Percentiles rank a stretch among this genome's conserved stretches.
These are phyloP conservation scores for Diplodia scrobiculata DNA, from an alignment of 2,329 filamentous ascomycete genomes.

Conservation along the genomic window DNA sequence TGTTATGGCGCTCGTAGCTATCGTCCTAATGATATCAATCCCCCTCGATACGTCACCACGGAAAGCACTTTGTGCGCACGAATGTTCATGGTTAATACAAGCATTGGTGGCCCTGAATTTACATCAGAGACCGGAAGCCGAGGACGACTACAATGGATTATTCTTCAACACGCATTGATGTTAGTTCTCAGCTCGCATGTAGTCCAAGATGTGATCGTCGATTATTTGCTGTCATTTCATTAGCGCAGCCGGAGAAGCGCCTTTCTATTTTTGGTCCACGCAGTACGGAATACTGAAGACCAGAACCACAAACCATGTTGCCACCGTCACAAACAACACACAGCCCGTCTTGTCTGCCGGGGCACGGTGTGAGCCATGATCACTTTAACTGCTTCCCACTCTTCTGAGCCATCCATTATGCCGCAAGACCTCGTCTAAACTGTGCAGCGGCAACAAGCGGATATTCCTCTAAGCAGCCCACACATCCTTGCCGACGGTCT, in stretches of 20 bases:
- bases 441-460: not conserved
- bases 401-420: not conserved
- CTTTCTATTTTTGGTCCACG: slow-evolving; percentile 20
- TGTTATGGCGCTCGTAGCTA: not conserved
- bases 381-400: not conserved
- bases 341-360: not conserved
- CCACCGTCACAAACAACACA: slow-evolving; percentile 12
- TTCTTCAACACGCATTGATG: not conserved
- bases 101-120: not conserved
- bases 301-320: slow-evolving; percentile 17
- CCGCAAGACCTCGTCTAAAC: slow-evolving; percentile 2
- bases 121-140: not conserved
- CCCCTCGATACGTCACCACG: not conserved
- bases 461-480: slow-evolving; percentile 72
- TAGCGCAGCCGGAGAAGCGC: slow-evolving; percentile 23
- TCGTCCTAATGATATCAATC: not conserved
- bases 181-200: not conserved
- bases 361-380: not conserved
- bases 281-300: slow-evolving; percentile 5
- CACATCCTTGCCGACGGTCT: slow-evolving; percentile 88
- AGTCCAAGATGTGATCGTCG: not conserved
- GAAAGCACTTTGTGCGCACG: not conserved
- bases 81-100: not conserved
- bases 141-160: not conserved
- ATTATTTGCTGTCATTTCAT: slow-evolving; percentile 28